phyloP scores from a whole-genome alignment of 495 filamentous ascomycete genomes.

The Penicillium lagena region DNA sequence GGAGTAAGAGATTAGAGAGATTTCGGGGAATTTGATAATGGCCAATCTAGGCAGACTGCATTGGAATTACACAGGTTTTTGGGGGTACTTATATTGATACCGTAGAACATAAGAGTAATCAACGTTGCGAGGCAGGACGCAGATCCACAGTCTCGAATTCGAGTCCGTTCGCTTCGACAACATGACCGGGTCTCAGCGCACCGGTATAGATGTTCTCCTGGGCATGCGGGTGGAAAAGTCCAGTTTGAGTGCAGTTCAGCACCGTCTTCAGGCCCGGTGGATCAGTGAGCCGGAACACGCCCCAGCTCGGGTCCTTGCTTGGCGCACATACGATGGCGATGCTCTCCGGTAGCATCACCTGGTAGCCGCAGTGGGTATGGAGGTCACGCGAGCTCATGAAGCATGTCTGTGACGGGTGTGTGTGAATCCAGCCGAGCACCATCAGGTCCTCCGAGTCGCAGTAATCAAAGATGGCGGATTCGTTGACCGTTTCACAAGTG shows the following conservation, averaged over 20 bases:
- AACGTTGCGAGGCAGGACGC: constrained; percentile 39
- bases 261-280: constrained; percentile 82
- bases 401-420: constrained; percentile 91
- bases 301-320: constrained; percentile 74
- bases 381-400: constrained; percentile 95
- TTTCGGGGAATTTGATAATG: not conserved
- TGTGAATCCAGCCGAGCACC: constrained; percentile 96
- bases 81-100: too few relatives aligned
- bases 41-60: too few relatives aligned
- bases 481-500: constrained; percentile 90
- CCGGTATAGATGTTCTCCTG: constrained; percentile 77
- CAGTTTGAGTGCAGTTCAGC: constrained; percentile 63
- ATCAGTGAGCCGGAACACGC: constrained; percentile 86
- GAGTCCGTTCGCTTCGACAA: constrained; percentile 67
- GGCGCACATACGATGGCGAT: constrained; percentile 97
- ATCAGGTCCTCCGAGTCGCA: constrained; percentile 80
- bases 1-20: not conserved
- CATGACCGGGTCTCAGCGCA: constrained; percentile 77
- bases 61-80: too few relatives aligned
- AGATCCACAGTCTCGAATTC: constrained; percentile 77
- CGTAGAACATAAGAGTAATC: not conserved
- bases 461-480: constrained; percentile 76
- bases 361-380: constrained; percentile 89
- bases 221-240: constrained; percentile 77
- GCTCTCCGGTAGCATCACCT: constrained; percentile 88